phyloP scores from a whole-genome alignment of 768 basidiomycete species.

The Amanita rubescens region DNA sequence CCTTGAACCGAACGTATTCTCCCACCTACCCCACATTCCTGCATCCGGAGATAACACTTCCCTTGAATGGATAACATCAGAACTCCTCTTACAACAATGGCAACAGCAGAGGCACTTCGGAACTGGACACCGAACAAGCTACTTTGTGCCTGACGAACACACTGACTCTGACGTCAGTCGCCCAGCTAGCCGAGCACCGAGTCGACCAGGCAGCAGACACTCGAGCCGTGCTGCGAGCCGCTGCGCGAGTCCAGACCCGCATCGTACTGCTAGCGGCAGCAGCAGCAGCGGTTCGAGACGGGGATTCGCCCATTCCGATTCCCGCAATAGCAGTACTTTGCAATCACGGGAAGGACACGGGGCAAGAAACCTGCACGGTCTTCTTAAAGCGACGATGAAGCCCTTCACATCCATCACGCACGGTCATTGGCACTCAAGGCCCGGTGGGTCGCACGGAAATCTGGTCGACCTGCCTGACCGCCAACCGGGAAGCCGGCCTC shows the following conservation, averaged over 20 bases:
- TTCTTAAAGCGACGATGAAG: slow-evolving; percentile 59
- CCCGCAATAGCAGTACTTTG: background rate
- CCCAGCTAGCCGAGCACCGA: slow-evolving; percentile 17
- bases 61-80: slow-evolving; percentile 80
- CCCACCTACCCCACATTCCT: slow-evolving; percentile 40
- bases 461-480: background rate
- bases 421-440: slow-evolving; percentile 14
- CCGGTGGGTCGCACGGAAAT: slow-evolving; percentile 6
- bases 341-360: slow-evolving; percentile 25
- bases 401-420: slow-evolving; percentile 42
- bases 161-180: slow-evolving; percentile 17
- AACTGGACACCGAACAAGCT: background rate
- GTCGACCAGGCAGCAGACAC: slow-evolving; percentile 26
- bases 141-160: background rate
- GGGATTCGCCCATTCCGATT: background rate
- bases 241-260: slow-evolving; percentile 28
- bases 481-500: background rate
- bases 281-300: slow-evolving; percentile 4
- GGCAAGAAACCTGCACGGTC: slow-evolving; percentile 38
- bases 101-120: background rate
- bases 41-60: slow-evolving; percentile 37
- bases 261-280: slow-evolving; percentile 3
- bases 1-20: slow-evolving; percentile 27
- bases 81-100: slow-evolving; percentile 42
- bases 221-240: slow-evolving; percentile 47